Conservation (phyloP, 441 rosid species). For the Brassica hybrid region DNA sequence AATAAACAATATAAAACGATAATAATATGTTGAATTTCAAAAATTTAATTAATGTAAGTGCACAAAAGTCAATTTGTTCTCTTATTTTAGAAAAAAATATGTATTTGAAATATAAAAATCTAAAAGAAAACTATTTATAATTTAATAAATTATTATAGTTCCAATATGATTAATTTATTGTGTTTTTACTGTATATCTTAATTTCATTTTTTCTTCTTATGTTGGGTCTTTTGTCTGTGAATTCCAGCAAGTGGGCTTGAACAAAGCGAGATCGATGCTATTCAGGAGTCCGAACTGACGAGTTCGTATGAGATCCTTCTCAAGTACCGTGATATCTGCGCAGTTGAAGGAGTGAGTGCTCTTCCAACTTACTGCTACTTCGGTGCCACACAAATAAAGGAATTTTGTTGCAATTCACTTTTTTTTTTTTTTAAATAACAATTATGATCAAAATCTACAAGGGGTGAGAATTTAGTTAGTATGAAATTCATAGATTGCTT, state of each 20-base stretch:
- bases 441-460: neutral
- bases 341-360: slow-evolving; percentile 51
- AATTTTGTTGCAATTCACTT: neutral
- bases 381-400: no score
- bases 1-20: no score
- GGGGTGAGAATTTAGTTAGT: no score
- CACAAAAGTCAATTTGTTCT: neutral
- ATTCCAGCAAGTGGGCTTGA: slow-evolving; percentile 46
- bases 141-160: no score
- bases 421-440: neutral
- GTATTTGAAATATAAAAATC: no score
- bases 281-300: slow-evolving; percentile 32
- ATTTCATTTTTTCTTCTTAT: no score
- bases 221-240: slow-evolving; percentile 17
- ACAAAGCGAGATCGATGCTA: slow-evolving; percentile 45
- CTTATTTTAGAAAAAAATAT: no score
- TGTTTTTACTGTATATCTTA: neutral
- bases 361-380: neutral
- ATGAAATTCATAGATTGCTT: neutral
- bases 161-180: no score
- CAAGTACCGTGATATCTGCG: slow-evolving; percentile 57
- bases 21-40: no score
- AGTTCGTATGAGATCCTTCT: slow-evolving; percentile 48
- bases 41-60: no score
- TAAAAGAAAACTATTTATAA: no score